Base-by-base conservation (phyloP, 2,329 filamentous ascomycete species). In the Cryphonectria parasitica region DNA sequence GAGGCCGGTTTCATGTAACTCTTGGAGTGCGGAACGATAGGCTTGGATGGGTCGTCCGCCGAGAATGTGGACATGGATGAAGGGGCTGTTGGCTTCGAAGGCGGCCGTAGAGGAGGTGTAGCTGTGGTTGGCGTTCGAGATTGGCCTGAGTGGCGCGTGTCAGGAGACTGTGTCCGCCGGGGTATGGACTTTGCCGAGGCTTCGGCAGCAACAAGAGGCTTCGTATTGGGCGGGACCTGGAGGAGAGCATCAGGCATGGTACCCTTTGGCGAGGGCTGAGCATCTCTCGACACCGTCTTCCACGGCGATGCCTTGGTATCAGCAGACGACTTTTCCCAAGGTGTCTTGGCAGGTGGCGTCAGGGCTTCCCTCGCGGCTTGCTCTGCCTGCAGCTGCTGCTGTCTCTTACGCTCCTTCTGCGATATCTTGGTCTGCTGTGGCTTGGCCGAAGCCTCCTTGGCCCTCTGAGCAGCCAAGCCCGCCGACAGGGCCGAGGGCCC, bases 331-430 rank as follows among this genome's bases (percentile, higher is more conserved):
- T 81, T 82, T 68, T 85, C 83, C 83, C 86, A 86, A 1, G 86
- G 82, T 28, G 80, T 80, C 69, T 80, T 81, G 6, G 79, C 77
- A 31, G 80, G 76, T 15, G 75, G 73, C 34, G 74, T 72, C 63
- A 79, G 74, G 7, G 79, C 72, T 66, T 82, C 79, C 74, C 82
- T 80, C 10, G 82, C 79, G 43, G 79, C 81, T 71, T 85, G 81
- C 49, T 83, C 82, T 34, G 85, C 82, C 76, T 92, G 89, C 72
- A 89, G 86, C 76, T 94, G 91, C 75, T 94, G 89, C 74, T 94
- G 89, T 77, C 89, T 92, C 82, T 97, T 98, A 31, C 94, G 90
- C 79, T 98, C 95, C 77, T 96, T 97, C 76, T 98, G 96, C 0
- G 95, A 97, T 74, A 97, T 81, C 78, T 93, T 97, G 0, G 81